A percentile compares a stretch with the other conserved stretches of the same genome.
Evolutionary conservation across 352 stramenopile species (phyloP).

Genomic region (Globisporangium irregulare): DNA sequence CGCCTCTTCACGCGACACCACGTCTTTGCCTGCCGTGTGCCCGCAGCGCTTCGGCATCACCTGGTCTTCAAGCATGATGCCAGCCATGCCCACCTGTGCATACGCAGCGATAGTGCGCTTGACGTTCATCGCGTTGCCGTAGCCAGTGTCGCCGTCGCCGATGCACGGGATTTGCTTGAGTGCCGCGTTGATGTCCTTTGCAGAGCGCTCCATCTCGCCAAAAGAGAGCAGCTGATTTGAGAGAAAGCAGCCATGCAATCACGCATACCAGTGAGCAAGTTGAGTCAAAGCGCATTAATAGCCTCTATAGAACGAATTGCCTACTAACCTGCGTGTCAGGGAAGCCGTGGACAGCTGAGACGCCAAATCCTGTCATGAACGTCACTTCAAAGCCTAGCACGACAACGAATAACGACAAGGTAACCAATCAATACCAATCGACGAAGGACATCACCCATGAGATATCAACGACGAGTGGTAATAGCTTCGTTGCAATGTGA

Average conservation of each 20-base stretch:
- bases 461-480: neutral
- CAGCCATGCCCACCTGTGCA: slow-evolving; percentile 87
- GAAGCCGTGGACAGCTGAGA: slow-evolving; percentile 83
- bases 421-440: neutral
- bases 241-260: neutral
- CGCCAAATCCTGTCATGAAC: slow-evolving; percentile 94
- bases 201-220: slow-evolving; percentile 52
- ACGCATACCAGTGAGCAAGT: neutral
- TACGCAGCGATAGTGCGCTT: slow-evolving; percentile 93
- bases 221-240: slow-evolving; percentile 69
- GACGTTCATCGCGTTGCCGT: slow-evolving; percentile 93
- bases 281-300: neutral
- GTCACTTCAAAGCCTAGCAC: slow-evolving; percentile 78
- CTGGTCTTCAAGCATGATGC: slow-evolving; percentile 95
- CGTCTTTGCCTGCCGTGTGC: slow-evolving; percentile 89
- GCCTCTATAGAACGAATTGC: neutral
- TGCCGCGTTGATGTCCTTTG: slow-evolving; percentile 40
- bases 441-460: neutral
- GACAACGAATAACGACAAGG: neutral
- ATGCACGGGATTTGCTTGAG: slow-evolving; percentile 64
- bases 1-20: slow-evolving; percentile 85
- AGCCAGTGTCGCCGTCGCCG: slow-evolving; percentile 89
- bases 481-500: neutral
- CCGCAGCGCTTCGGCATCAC: slow-evolving; percentile 91
- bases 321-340: slow-evolving; percentile 65